Base-by-base conservation (phyloP, 805 yeast species). In the Candida morakotiae region DNA sequence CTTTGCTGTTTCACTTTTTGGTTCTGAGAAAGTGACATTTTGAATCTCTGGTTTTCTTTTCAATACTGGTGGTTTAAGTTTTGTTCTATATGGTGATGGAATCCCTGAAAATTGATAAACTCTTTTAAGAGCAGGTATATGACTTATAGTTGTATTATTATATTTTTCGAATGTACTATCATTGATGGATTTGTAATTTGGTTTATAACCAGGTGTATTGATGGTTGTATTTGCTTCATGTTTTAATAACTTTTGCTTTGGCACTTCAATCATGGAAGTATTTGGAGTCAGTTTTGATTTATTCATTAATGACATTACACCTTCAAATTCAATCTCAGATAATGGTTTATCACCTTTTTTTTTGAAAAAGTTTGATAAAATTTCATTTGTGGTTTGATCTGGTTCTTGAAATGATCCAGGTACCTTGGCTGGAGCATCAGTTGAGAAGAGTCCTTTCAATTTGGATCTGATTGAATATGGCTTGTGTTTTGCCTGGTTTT, bases 321-420 rank as follows among this genome's bases (percentile, higher is more conserved):
- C 94, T 57, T 83, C 91, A 49, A 80, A 73, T 55, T 87, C 95
- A 29, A 85, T 67, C 17, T 81, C 87, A 10, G 80, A 68, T 43
- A 87, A 64, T 4, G 91, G 87, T n/a, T 60, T 61, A 39, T 79
- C 75, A n/a, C 95, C 95, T 54, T 84, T 86, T 30, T 62, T 65
- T n/a, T 69, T 68, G 56, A 86, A 86, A 53, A 87, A 86, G 20
- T 71, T 75, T 9, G 87, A 81, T 33, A 86, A 60, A 22, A 75
- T 71, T 21, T 74, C 77, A 59, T 81, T 83, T 9, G 69, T 61
- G 13, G 61, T 29, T 29, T 25, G 29, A 22, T 23, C 34, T 13
- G 34, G 41, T 27, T 19, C 32, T 28, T 15, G 14, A 15, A 27
- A 37, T n/a, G 38, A 27, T 11, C 38, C 38, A 5, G 38, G 38